Evolutionary conservation across 2,329 filamentous ascomycete genomes (phyloP).

Genomic region (Phoma sp.): DNA sequence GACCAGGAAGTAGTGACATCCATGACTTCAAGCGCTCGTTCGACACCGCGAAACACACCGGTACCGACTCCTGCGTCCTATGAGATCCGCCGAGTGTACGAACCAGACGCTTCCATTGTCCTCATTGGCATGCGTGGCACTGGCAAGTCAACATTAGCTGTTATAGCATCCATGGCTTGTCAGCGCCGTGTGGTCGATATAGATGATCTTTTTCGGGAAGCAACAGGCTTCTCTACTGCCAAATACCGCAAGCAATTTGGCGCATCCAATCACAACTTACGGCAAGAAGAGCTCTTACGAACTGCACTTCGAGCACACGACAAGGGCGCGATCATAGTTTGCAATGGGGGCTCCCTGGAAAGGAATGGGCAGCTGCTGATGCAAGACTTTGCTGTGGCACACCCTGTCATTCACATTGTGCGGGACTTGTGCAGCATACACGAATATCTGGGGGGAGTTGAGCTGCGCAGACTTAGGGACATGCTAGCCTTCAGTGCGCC

Average conservation of each 20-base stretch:
- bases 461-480: slow-evolving; percentile 62
- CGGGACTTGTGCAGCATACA: slow-evolving; percentile 70
- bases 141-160: slow-evolving; percentile 76
- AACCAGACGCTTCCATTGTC: slow-evolving; percentile 71
- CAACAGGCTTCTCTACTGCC: slow-evolving; percentile 66
- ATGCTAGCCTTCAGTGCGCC: slow-evolving; percentile 63
- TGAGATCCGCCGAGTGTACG: slow-evolving; percentile 53
- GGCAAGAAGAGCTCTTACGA: slow-evolving; percentile 67
- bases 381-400: slow-evolving; percentile 65
- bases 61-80: slow-evolving; percentile 21
- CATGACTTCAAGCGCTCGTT: slow-evolving; percentile 31
- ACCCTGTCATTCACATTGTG: slow-evolving; percentile 74
- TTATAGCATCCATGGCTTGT: slow-evolving; percentile 76
- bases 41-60: slow-evolving; percentile 38
- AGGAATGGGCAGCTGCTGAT: slow-evolving; percentile 66
- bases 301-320: slow-evolving; percentile 64
- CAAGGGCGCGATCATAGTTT: slow-evolving; percentile 71
- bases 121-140: slow-evolving; percentile 75
- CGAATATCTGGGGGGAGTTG: slow-evolving; percentile 62
- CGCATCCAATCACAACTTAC: slow-evolving; percentile 65
- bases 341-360: slow-evolving; percentile 72
- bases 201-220: slow-evolving; percentile 70
- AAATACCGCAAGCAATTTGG: slow-evolving; percentile 69
- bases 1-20: slow-evolving; percentile 25
- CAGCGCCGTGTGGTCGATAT: slow-evolving; percentile 71